phyloP scores from a whole-genome alignment of 805 yeast genomes.

The Cyberlindnera sargentensis region DNA sequence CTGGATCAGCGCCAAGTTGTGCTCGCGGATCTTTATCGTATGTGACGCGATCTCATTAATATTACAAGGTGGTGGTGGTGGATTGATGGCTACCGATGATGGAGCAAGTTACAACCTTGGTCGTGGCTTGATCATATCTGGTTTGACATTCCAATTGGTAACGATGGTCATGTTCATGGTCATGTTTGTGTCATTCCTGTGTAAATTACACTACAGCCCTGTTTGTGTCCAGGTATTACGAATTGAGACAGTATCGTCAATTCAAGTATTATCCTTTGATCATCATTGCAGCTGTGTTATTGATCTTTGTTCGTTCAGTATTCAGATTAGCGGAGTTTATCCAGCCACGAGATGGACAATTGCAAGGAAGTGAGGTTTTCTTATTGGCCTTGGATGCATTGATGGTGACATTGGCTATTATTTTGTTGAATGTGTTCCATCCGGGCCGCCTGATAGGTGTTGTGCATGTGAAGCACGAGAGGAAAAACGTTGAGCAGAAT shows the following conservation, averaged over 20 bases:
- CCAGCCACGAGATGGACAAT: conserved; percentile 63
- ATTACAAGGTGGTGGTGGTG: conserved; percentile 75
- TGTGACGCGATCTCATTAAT: conserved; percentile 60
- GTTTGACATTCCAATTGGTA: conserved; percentile 67
- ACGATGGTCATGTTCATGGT: conserved; percentile 55
- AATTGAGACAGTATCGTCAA: conserved; percentile 2
- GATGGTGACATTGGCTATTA: conserved; percentile 47
- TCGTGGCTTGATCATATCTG: conserved; percentile 67
- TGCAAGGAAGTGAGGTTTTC: conserved; percentile 55
- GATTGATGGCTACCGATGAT: conserved; percentile 47
- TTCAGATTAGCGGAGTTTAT: conserved; percentile 69
- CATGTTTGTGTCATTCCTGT: conserved; percentile 42
- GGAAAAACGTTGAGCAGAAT: too few species aligned
- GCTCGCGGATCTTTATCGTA: conserved; percentile 53
- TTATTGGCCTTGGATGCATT: conserved; percentile 59
- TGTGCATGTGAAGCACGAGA: not conserved
- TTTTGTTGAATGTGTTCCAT: conserved; percentile 45
- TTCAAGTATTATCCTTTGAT: conserved; percentile 34
- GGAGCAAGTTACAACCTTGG: conserved; percentile 34
- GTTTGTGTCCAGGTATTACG: conserved; percentile 4
- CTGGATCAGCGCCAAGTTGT: conserved; percentile 27
- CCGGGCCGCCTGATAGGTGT: conserved; percentile 51
- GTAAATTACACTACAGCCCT: conserved; percentile 25
- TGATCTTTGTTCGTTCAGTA: conserved; percentile 59
- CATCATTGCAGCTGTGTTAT: conserved; percentile 39